Evolutionary conservation across 495 filamentous ascomycete species (phyloP).

Genomic region (Penicillium cataractarum): DNA sequence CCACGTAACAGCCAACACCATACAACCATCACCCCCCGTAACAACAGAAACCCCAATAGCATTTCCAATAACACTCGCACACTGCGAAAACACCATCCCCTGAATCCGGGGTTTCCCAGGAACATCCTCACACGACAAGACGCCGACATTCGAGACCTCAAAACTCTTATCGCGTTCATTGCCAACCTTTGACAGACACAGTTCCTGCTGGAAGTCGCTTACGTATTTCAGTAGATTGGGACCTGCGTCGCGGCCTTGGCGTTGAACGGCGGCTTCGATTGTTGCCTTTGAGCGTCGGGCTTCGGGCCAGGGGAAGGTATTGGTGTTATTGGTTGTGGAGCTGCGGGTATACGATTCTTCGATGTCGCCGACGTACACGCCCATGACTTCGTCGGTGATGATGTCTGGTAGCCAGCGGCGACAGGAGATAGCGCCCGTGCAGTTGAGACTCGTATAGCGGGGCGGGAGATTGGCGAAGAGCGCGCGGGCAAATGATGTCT

Average conservation of each 20-base stretch:
- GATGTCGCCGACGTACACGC: slow-evolving; percentile 39
- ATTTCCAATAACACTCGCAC: slow-evolving; percentile 43
- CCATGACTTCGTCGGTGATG: slow-evolving; percentile 41
- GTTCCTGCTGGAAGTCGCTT: slow-evolving; percentile 32
- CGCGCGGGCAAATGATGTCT: slow-evolving; percentile 37
- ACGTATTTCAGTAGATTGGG: slow-evolving; percentile 46
- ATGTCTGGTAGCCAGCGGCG: slow-evolving; percentile 40
- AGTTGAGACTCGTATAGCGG: slow-evolving; percentile 23
- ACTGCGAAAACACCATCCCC: slow-evolving; percentile 50
- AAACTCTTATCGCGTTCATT: slow-evolving; percentile 34
- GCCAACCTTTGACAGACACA: slow-evolving; percentile 41
- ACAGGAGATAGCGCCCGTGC: slow-evolving; percentile 34
- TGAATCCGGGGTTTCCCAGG: slow-evolving; percentile 31
- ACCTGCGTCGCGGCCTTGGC: slow-evolving; percentile 38
- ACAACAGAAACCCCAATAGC: slow-evolving; percentile 42
- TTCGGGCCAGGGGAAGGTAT: slow-evolving; percentile 41
- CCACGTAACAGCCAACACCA: slow-evolving; percentile 43
- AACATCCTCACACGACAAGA: slow-evolving; percentile 27
- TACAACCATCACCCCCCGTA: slow-evolving; percentile 44
- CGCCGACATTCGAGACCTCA: slow-evolving; percentile 52
- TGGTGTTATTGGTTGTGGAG: not conserved
- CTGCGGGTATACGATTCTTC: slow-evolving; percentile 23
- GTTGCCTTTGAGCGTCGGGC: slow-evolving; percentile 35
- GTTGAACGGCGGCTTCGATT: slow-evolving; percentile 32
- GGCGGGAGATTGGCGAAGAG: slow-evolving; percentile 37